Evolutionary conservation across 352 stramenopile species (phyloP).

Genomic region (Phytophthora pinifolia): DNA sequence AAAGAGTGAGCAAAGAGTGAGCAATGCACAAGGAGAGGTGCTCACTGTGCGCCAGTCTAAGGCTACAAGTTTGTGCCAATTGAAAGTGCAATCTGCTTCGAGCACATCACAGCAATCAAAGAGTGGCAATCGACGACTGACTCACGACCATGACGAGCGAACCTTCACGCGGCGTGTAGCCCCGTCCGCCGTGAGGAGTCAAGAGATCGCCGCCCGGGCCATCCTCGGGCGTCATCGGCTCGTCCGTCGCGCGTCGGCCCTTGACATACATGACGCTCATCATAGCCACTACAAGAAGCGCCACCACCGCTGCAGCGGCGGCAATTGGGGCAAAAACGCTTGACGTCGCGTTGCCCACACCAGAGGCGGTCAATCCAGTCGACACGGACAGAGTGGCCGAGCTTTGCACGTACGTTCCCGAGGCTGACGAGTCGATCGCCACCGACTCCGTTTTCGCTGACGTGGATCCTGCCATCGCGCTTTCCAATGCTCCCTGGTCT

Average conservation of each 20-base stretch:
- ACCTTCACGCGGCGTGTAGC: constrained; percentile 28
- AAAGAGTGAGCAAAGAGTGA: constrained; percentile 25
- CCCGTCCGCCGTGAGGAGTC: constrained; percentile 17
- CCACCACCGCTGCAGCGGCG: constrained; percentile 16
- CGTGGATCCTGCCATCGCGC: not conserved
- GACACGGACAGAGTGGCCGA: constrained; percentile 5
- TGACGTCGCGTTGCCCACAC: not conserved
- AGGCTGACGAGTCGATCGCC: not conserved
- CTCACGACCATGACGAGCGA: constrained; percentile 38
- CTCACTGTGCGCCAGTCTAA: constrained; percentile 10
- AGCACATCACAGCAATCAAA: constrained; percentile 15
- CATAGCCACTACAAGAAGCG: constrained; percentile 29
- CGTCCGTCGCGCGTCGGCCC: constrained; percentile 15
- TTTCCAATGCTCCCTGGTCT: constrained; percentile 19
- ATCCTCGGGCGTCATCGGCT: constrained; percentile 29
- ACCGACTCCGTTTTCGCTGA: constrained; percentile 2
- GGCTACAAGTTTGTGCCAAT: not conserved
- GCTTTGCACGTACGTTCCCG: constrained; percentile 1
- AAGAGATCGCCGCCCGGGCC: constrained; percentile 8
- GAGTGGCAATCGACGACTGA: constrained; percentile 37
- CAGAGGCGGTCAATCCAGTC: constrained; percentile 4
- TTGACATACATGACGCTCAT: constrained; percentile 34
- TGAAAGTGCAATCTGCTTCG: not conserved
- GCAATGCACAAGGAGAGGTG: constrained; percentile 6
- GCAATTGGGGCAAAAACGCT: not conserved